Evolutionary conservation across 306 rosid genomes (phyloP).

Genomic region (Comarum palustre): DNA sequence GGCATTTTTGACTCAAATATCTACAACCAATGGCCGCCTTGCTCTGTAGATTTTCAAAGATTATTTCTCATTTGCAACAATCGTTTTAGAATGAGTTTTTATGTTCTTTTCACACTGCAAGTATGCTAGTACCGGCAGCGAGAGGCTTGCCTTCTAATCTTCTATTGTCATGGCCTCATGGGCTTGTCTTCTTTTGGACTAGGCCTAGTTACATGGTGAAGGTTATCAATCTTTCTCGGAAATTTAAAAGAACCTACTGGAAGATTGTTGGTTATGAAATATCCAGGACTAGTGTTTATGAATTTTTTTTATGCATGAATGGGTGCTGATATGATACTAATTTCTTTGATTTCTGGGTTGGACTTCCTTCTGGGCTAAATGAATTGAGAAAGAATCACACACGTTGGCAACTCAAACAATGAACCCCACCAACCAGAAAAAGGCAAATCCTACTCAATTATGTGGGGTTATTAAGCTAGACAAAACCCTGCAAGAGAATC

Average conservation of each 20-base stretch:
- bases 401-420: slow-evolving; percentile 26
- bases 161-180: too few species aligned
- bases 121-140: neutral
- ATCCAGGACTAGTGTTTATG: neutral
- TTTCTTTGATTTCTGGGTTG: neutral
- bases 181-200: neutral
- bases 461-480: slow-evolving; percentile 20
- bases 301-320: neutral
- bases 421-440: slow-evolving; percentile 37
- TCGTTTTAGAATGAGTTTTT: neutral
- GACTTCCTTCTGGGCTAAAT: neutral
- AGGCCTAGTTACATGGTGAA: neutral
- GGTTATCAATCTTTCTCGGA: neutral
- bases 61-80: slow-evolving; percentile 2
- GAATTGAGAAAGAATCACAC: slow-evolving; percentile 8
- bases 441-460: slow-evolving; percentile 16
- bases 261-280: neutral
- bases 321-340: neutral
- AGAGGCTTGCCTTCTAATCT: neutral
- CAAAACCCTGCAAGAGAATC: slow-evolving; percentile 30
- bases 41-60: neutral
- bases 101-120: neutral
- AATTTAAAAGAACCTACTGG: neutral
- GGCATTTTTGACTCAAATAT: slow-evolving; percentile 10
- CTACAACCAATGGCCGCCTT: slow-evolving; percentile 11